Percentiles rank a stretch among this genome's conserved stretches.
Conservation (phyloP, 139 green algal species). For the Chlorokybus atmophyticus region DNA sequence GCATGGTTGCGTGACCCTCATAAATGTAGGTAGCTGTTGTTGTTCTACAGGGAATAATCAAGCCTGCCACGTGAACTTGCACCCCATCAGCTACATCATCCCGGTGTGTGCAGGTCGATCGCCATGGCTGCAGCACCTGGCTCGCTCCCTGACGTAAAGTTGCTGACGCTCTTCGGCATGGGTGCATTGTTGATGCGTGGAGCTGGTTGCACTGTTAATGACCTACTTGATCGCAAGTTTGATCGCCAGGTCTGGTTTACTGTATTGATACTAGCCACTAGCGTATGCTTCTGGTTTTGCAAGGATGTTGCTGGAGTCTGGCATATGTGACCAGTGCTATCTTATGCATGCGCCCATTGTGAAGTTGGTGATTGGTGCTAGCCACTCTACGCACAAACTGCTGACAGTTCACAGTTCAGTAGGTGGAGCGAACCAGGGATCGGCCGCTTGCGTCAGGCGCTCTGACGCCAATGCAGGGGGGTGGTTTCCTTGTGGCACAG, state of each 20-base stretch:
- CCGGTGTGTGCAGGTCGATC: conserved; percentile 45
- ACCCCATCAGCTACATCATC: background rate
- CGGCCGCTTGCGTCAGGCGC: conserved; percentile 24
- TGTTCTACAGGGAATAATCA: background rate
- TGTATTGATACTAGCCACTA: too few relatives aligned
- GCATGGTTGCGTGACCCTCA: background rate
- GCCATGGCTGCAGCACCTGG: conserved; percentile 59
- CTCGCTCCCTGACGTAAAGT: conserved; percentile 47
- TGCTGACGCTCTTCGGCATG: conserved; percentile 65
- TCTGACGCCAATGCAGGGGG: conserved; percentile 17
- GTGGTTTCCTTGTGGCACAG: conserved; percentile 64
- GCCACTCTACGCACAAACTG: too few relatives aligned
- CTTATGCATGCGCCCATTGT: too few relatives aligned
- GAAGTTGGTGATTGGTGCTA: too few relatives aligned
- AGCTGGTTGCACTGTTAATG: conserved; percentile 91
- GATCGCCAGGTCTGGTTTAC: conserved; percentile 26
- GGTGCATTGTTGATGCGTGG: conserved; percentile 50
- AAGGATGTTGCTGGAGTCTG: too few relatives aligned
- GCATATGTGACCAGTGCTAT: background rate
- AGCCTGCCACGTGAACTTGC: background rate
- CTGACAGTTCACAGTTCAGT: too few relatives aligned
- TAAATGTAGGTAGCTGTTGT: background rate
- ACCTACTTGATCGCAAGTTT: conserved; percentile 73
- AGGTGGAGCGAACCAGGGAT: conserved; percentile 22
- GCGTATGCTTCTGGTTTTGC: too few relatives aligned